Evolutionary conservation across 805 yeast species (phyloP), one percentile per base, ranked within the genome.

Genomic region (Candida lessepsii): DNA sequence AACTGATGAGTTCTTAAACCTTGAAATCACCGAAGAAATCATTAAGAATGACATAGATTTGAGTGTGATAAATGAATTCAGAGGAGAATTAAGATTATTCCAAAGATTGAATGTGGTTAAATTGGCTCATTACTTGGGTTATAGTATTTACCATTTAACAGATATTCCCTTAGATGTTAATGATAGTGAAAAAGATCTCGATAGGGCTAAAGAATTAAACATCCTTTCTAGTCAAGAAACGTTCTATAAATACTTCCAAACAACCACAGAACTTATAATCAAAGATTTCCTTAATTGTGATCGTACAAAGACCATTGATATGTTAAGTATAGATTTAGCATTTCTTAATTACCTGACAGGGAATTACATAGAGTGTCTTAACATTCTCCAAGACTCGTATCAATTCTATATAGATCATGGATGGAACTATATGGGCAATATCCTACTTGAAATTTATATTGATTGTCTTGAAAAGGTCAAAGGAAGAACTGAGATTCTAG

Each of bases 321-420:
- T 82, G 4, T 66, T 93, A 11, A 80, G 90, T 1, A 77, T 86
- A 5, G 96, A 91, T 47, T 71, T 88, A 39, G 96, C 95, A 0
- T 55, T 84, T 9, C 60, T 88, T 13, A 80, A 83, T 44, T 81
- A 76, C 54, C 78, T 76, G 48, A 63, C 68, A 21, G 62, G 73
- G 3, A 71, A 84, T 24, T 83, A 77, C 49, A 70, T 71, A 26
- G 73, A 75, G 31, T 83, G 96, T 1, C 73, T 80, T 11, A 64
- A 73, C 4, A 77, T 86, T 2, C 65, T 91, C 9, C 77, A 78
- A 27, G 77, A 80, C 7, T 80, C 93, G 2, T 86, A 86, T 34
- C 78, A 76, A 27, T 78, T 78, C 40, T 89, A 85, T 52, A 71
- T 75, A 6, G 61, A 71, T 14, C 77, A 81, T 34, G 87, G 89